Evolutionary conservation across 345 rosid species (phyloP).

Genomic region (Populus simonii): DNA sequence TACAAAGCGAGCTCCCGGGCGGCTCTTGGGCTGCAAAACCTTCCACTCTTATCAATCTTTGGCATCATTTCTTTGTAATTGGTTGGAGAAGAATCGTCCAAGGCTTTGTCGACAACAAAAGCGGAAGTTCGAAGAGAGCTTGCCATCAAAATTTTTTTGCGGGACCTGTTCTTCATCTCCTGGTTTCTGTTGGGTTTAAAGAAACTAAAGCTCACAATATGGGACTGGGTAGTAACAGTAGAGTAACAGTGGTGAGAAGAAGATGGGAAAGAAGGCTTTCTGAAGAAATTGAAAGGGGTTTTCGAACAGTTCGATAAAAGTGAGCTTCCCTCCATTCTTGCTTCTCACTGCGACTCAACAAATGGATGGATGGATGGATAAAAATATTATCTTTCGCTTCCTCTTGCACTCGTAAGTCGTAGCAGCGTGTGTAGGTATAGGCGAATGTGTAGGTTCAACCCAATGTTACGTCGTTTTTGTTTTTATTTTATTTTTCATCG

Average conservation of each 20-base stretch:
- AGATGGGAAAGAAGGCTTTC: neutral
- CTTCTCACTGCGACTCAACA: too few species aligned
- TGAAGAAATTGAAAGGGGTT: conserved; percentile 10
- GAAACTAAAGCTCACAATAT: neutral
- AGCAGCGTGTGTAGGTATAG: too few species aligned
- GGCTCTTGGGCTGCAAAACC: conserved; percentile 97
- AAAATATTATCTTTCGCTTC: too few species aligned
- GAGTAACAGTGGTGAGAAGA: neutral
- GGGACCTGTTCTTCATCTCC: neutral
- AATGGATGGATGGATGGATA: too few species aligned
- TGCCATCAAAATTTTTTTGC: neutral
- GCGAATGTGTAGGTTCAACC: too few species aligned
- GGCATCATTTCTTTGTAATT: conserved; percentile 53
- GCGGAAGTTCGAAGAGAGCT: conserved; percentile 41
- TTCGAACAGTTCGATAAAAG: conserved; percentile 23
- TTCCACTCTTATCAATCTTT: conserved; percentile 80
- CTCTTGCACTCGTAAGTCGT: neutral
- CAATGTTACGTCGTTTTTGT: too few species aligned
- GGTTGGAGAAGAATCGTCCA: conserved; percentile 18
- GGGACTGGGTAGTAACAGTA: conserved; percentile 4
- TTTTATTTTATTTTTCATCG: too few species aligned
- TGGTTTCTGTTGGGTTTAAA: neutral
- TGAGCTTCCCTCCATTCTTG: conserved; percentile 50
- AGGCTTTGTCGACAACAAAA: conserved; percentile 41
- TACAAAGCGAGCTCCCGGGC: conserved; percentile 98